Conservation (phyloP, 2,329 filamentous ascomycete genomes). For the Fusarium solani-melongenae region DNA sequence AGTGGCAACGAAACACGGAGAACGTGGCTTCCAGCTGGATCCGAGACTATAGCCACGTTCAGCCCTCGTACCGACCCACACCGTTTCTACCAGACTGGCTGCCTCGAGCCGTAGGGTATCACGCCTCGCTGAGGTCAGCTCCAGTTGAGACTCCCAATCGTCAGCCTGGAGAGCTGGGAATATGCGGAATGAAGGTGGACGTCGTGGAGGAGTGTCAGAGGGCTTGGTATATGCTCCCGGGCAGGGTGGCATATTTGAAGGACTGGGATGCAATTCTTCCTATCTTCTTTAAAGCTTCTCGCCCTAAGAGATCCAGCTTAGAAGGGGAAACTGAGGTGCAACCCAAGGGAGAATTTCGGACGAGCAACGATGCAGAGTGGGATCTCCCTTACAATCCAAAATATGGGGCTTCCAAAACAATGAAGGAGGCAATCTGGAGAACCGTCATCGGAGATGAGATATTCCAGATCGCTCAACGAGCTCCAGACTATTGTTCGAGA, state of each 20-base stretch:
- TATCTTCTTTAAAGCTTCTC: not conserved
- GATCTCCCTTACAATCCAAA: not conserved
- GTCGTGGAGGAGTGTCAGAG: not conserved
- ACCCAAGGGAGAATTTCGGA: not conserved
- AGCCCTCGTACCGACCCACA: not conserved
- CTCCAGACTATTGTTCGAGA: not conserved
- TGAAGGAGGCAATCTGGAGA: conserved; percentile 4
- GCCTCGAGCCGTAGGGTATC: not conserved
- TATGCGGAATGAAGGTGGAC: not conserved
- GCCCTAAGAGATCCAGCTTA: not conserved
- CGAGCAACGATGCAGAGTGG: not conserved
- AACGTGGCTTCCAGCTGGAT: conserved; percentile 2
- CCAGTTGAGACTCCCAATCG: not conserved
- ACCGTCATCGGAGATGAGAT: not conserved
- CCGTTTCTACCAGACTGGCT: not conserved
- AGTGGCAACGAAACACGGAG: not conserved
- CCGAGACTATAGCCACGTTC: not conserved
- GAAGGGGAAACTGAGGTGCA: not conserved
- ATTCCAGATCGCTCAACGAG: not conserved
- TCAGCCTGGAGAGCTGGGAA: not conserved
- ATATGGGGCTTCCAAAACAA: not conserved
- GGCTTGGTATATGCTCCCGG: not conserved
- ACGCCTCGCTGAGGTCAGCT: not conserved
- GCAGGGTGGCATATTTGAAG: not conserved
- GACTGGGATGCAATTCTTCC: not conserved